These are phyloP conservation scores for Vigna radiata DNA, from an alignment of 306 rosid species.

Conservation along the genomic window DNA sequence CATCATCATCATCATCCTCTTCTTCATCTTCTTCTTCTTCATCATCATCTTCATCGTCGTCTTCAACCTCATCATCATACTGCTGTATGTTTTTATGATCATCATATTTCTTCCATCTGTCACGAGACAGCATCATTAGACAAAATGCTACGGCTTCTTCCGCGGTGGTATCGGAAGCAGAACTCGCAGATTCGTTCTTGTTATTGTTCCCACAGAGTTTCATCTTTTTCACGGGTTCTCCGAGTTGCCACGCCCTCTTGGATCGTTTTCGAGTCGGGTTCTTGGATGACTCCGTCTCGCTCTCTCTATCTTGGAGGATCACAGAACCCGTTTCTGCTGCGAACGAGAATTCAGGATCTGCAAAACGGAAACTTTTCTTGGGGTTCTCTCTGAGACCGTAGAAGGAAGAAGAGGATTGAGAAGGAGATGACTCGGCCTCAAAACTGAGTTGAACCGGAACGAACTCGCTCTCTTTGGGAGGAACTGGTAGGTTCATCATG, in stretches of 20 bases:
- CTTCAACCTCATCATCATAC: neutral
- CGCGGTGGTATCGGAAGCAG: conserved; percentile 71
- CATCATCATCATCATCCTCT: conserved; percentile 20
- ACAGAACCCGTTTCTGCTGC: conserved; percentile 62
- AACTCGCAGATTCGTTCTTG: conserved; percentile 65
- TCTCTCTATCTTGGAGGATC: conserved; percentile 78
- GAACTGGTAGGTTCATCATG: conserved; percentile 75
- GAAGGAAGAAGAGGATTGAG: conserved; percentile 48
- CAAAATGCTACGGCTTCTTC: conserved; percentile 86
- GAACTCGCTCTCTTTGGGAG: conserved; percentile 49
- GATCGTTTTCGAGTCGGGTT: conserved; percentile 77
- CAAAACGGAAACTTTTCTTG: conserved; percentile 63
- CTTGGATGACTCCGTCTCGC: conserved; percentile 86
- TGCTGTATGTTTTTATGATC: neutral
- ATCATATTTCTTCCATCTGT: conserved; percentile 60
- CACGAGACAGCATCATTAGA: conserved; percentile 86
- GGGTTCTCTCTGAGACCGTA: conserved; percentile 78
- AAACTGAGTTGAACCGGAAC: conserved; percentile 49
- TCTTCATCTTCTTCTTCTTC: neutral
- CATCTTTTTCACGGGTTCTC: neutral
- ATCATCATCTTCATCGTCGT: neutral
- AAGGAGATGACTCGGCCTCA: conserved; percentile 63
- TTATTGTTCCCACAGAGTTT: neutral
- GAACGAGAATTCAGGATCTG: conserved; percentile 78
- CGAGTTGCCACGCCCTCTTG: conserved; percentile 59